Conservation (phyloP, 495 filamentous ascomycete species). For the Pseudoneurospora amorphoporcata region DNA sequence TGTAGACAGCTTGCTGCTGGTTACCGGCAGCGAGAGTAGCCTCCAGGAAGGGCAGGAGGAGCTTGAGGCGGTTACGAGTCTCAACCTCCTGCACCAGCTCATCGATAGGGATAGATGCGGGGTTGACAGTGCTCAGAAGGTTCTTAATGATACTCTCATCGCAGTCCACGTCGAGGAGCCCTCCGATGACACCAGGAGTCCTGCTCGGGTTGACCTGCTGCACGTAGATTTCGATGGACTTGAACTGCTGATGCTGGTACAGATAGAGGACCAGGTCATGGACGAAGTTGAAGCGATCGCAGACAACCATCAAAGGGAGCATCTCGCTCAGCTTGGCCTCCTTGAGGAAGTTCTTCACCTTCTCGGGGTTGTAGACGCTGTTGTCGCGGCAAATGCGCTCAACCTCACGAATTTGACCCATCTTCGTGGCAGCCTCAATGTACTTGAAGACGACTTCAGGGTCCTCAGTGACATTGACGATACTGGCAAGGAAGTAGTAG, state of each 20-base stretch:
- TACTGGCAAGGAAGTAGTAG: slow-evolving; percentile 95
- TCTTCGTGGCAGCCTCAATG: slow-evolving; percentile 89
- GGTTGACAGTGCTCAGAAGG: slow-evolving; percentile 78
- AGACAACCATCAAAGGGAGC: slow-evolving; percentile 94
- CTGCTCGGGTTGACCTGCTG: slow-evolving; percentile 94
- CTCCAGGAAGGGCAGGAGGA: slow-evolving; percentile 94
- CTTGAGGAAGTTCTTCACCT: slow-evolving; percentile 99
- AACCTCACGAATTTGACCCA: slow-evolving; percentile 86
- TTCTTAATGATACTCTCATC: slow-evolving; percentile 94
- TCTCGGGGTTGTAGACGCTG: slow-evolving; percentile 85
- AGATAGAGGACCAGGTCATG: slow-evolving; percentile 96
- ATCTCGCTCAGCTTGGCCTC: slow-evolving; percentile 88
- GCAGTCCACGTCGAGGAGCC: slow-evolving; percentile 93
- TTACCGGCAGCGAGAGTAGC: slow-evolving; percentile 82
- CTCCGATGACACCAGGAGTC: slow-evolving; percentile 89
- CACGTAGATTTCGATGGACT: slow-evolving; percentile 99
- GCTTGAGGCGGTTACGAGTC: slow-evolving; percentile 86
- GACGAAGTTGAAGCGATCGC: slow-evolving; percentile 96
- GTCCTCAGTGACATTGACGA: slow-evolving; percentile 95
- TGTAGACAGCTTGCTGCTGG: slow-evolving; percentile 96
- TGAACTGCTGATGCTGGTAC: slow-evolving; percentile 99
- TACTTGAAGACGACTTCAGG: slow-evolving; percentile 98
- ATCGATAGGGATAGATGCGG: slow-evolving; percentile 82
- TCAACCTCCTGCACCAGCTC: slow-evolving; percentile 94
- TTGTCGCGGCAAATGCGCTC: slow-evolving; percentile 96